Evolutionary conservation across 2,329 filamentous ascomycete species (phyloP), one percentile per base, ranked within the genome.

Genomic region (Exophiala oligosperma): DNA sequence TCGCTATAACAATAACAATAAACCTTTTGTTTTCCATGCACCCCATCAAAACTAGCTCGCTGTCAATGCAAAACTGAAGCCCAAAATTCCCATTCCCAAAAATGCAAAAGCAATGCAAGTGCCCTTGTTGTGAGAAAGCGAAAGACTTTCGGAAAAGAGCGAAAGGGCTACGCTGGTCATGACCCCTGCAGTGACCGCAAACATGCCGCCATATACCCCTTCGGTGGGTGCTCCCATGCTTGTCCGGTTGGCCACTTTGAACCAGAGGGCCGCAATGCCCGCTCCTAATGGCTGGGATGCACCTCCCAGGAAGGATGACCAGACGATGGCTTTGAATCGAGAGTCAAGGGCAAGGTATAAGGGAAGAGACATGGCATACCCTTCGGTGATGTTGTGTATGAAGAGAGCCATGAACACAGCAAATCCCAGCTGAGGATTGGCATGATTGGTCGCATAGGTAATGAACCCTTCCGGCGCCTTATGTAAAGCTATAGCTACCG

Each of bases 311-410:
- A 96, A 72, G 8, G 89, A 87, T 3, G 90, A 88, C 86, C 91
- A 95, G 59, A 89, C 74, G 77, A 97, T 94, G 17, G 94, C 93
- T 67, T 87, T 88, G 70, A 84, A 77, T 47, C 92, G 88, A 58
- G 87, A 93, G 61, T 88, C 84, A 32, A 97, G 84, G 1, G 94
- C 94, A 68, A 99, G 89, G 74, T 96, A 99, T 0, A 99, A 80
- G 0, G 94, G 94, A 0, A 99, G 77, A 0, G 92, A 91, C 82
- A 99, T 89, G 61, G 92, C 91, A 71, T 97, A 97, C 1, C 94
- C 94, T 76, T 99, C 94, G 28, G 91, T 92, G 69, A 99, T 96
- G 76, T 97, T 99, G 81, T 99, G 94, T 59, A 99, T 93, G 71
- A 96, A 96, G 6, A 99, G 83, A 0, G 94, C 93, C 73, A 97